Conservation (phyloP, 345 rosid species). For the Citrus medica region DNA sequence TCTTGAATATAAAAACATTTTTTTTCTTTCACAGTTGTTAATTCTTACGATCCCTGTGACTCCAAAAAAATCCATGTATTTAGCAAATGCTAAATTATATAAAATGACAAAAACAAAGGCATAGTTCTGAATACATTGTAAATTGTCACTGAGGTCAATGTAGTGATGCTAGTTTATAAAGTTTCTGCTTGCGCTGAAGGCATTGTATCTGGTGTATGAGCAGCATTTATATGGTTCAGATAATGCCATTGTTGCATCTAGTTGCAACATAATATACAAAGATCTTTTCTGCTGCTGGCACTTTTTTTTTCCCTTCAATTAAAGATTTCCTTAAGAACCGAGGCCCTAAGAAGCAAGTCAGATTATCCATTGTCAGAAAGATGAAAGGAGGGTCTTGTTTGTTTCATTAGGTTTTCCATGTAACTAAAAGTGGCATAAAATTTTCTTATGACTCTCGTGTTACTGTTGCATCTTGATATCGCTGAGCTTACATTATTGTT, state of each 20-base stretch:
- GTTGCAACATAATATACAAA: neutral
- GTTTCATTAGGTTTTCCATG: neutral
- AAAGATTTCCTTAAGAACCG: neutral
- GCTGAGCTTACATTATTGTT: slow-evolving; percentile 1
- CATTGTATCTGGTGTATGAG: neutral
- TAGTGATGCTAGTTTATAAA: neutral
- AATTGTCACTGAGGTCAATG: neutral
- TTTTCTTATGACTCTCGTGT: neutral
- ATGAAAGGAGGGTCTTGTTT: neutral
- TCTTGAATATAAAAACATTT: neutral
- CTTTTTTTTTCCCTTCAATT: neutral
- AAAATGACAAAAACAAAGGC: neutral
- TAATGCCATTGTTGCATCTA: neutral
- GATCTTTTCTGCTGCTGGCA: neutral
- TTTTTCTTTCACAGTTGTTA: neutral
- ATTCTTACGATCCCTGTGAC: neutral
- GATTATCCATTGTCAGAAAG: neutral
- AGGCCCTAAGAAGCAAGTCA: neutral
- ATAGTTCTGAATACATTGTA: neutral
- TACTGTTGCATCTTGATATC: neutral
- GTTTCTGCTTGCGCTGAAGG: neutral
- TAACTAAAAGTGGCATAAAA: neutral
- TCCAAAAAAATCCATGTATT: neutral
- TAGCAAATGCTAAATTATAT: neutral
- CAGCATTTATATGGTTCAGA: neutral